These are phyloP conservation scores for Dioszegia hungarica DNA, from an alignment of 768 basidiomycete genomes.

Conservation along the genomic window DNA sequence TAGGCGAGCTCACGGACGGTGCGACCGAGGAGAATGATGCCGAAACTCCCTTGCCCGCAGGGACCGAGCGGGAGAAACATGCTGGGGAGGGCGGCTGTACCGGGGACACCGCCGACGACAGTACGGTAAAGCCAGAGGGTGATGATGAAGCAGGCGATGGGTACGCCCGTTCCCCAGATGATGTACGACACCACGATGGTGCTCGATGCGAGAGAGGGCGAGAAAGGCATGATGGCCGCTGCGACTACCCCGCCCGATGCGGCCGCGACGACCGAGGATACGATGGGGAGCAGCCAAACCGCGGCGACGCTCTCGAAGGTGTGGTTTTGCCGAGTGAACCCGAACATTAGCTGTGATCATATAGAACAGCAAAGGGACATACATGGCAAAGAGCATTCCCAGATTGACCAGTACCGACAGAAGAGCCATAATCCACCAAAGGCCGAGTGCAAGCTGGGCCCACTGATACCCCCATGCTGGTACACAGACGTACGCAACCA, in stretches of 20 bases:
- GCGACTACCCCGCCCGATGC: slow-evolving; percentile 64
- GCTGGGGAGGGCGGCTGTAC: slow-evolving; percentile 32
- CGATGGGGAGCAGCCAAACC: slow-evolving; percentile 70
- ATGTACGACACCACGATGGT: slow-evolving; percentile 59
- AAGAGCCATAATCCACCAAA: slow-evolving; percentile 66
- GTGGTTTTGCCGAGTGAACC: slow-evolving; percentile 60
- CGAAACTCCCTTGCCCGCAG: slow-evolving; percentile 59
- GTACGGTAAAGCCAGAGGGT: slow-evolving; percentile 62
- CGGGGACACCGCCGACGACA: slow-evolving; percentile 49
- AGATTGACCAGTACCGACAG: slow-evolving; percentile 61
- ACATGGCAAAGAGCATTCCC: slow-evolving; percentile 66
- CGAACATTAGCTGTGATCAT: slow-evolving; percentile 40
- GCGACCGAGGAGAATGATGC: slow-evolving; percentile 37
- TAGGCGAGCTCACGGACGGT: slow-evolving; percentile 26
- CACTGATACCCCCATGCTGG: slow-evolving; percentile 28
- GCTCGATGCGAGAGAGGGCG: slow-evolving; percentile 55
- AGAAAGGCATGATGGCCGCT: slow-evolving; percentile 53
- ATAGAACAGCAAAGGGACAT: slow-evolving; percentile 32
- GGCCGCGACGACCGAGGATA: slow-evolving; percentile 66
- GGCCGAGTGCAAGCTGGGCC: slow-evolving; percentile 52
- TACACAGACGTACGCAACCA: slow-evolving; percentile 41
- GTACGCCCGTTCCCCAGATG: slow-evolving; percentile 55
- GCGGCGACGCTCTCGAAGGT: slow-evolving; percentile 58
- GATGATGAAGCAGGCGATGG: slow-evolving; percentile 63
- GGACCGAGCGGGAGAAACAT: slow-evolving; percentile 73